phyloP scores from a whole-genome alignment of 1,139 yeast species.

The Candida sp. region DNA sequence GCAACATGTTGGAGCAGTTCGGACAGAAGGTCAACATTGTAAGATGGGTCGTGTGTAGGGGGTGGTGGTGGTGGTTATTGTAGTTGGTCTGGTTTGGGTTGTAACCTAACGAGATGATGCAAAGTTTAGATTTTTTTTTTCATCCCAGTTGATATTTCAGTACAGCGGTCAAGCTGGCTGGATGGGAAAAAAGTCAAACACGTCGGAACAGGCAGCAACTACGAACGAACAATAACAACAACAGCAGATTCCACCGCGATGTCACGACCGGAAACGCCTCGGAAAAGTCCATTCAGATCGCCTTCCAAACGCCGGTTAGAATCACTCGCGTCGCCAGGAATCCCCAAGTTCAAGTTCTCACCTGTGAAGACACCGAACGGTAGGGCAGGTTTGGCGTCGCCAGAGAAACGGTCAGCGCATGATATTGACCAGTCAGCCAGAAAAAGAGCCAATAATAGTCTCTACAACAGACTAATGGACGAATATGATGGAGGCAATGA shows the following conservation, averaged over 20 bases:
- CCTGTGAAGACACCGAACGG: conserved; percentile 27
- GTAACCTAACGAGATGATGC: not conserved
- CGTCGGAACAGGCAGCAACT: not conserved
- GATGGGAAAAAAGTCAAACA: not conserved
- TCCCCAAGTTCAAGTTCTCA: conserved; percentile 4
- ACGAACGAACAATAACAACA: not conserved
- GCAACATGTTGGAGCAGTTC: conserved; percentile 87
- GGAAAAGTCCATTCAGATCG: conserved; percentile 9
- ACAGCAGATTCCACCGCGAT: not conserved
- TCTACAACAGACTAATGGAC: conserved; percentile 32
- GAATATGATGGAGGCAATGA: conserved; percentile 38
- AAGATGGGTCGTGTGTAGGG: not conserved
- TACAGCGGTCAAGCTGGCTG: not conserved
- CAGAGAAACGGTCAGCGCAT: conserved; percentile 38
- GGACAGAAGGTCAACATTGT: conserved; percentile 93
- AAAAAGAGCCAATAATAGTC: conserved; percentile 44
- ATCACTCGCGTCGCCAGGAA: not conserved
- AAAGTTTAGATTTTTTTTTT: not conserved
- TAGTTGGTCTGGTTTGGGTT: not conserved
- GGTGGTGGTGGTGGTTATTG: not conserved
- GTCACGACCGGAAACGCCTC: not conserved
- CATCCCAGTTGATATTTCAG: not conserved
- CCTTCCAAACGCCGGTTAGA: conserved; percentile 12
- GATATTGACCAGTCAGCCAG: conserved; percentile 57
- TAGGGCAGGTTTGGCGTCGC: conserved; percentile 51